Conservation (phyloP, 768 basidiomycete species). For the Rossbeevera mucosa region DNA sequence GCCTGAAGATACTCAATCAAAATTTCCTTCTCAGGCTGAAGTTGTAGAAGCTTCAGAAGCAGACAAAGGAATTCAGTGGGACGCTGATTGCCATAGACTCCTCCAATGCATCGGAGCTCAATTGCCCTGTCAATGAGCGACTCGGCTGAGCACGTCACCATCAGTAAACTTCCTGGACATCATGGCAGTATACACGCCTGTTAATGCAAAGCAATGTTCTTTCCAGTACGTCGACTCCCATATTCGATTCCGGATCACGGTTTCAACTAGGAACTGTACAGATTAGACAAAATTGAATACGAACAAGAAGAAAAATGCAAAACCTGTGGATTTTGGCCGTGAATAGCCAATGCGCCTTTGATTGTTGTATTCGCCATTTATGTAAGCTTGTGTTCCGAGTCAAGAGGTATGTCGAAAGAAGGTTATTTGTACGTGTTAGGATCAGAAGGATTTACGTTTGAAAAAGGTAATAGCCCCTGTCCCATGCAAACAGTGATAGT, state of each 20-base stretch:
- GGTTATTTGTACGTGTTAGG: conserved; percentile 25
- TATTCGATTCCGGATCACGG: conserved; percentile 91
- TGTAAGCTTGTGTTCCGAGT: conserved; percentile 35
- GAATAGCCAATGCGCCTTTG: conserved; percentile 80
- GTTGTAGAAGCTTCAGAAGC: conserved; percentile 88
- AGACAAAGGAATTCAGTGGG: conserved; percentile 94
- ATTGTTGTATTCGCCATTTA: conserved; percentile 96
- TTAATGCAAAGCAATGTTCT: conserved; percentile 97
- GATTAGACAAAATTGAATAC: conserved; percentile 14
- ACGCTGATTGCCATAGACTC: conserved; percentile 91
- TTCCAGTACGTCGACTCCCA: conserved; percentile 97
- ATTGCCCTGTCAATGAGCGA: conserved; percentile 92
- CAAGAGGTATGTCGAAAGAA: too few relatives aligned
- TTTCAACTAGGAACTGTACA: conserved; percentile 85
- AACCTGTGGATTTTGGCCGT: conserved; percentile 97
- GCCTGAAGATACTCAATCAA: conserved; percentile 90
- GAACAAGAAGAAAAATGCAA: background rate
- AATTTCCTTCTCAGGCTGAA: conserved; percentile 98
- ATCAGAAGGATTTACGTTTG: conserved; percentile 6
- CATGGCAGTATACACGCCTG: conserved; percentile 48
- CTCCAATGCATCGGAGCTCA: conserved; percentile 76
- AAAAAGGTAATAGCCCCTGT: background rate
- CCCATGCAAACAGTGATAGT: too few relatives aligned
- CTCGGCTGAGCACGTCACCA: conserved; percentile 56
- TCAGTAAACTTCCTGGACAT: background rate